Base-by-base conservation (phyloP, 2,329 filamentous ascomycete species). In the Magnaporthiopsis incrustans region DNA sequence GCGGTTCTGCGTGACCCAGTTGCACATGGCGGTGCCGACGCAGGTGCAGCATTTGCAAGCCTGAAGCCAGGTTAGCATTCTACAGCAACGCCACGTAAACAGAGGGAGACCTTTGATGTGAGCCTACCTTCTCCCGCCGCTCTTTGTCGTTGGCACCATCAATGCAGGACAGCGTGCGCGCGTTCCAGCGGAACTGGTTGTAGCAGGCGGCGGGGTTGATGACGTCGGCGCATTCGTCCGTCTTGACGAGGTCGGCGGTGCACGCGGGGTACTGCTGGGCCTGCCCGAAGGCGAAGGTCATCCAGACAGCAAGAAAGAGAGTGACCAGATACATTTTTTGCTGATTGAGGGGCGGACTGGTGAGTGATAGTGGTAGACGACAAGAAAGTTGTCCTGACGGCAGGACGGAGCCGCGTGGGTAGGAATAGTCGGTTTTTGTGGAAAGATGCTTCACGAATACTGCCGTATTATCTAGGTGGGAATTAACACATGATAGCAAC, bases 201-300 rank as follows among this genome's bases (percentile, higher is more conserved):
- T 77, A 77, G 69, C 76, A 77, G 32, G 76, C 76, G 60, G 71
- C 75, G 25, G 76, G 74, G 60, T 77, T 74, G 66, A 77, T 74
- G 38, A 77, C 76, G 50, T 71, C 74, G 25, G 74, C 73, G 61
- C 76, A 77, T 33, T 77, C 75, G 59, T 77, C 73, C 14, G 71
- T 74, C 2, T 67, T 69, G 2, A 72, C 72, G 11, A 77, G 71
- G 25, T 77, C 74, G 25, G 64, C 63, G 22, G 71, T 75, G 67
- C 75, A 77, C 22, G 70, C 73, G 1, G 71, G 69, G 8, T 68
- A 62, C 1, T 67, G 25, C 57, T 77, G 75, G 25, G 60, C 38
- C n/a, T 26, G 35, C 7, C 69, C 68, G 1, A 70, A 27, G 10
- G 65, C 68, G 10, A 67, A 27, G 27, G 68, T 63, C 8, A 71